These are phyloP conservation scores for Aphanomyces cochlioides DNA, from an alignment of 352 stramenopile species.

Conservation along the genomic window DNA sequence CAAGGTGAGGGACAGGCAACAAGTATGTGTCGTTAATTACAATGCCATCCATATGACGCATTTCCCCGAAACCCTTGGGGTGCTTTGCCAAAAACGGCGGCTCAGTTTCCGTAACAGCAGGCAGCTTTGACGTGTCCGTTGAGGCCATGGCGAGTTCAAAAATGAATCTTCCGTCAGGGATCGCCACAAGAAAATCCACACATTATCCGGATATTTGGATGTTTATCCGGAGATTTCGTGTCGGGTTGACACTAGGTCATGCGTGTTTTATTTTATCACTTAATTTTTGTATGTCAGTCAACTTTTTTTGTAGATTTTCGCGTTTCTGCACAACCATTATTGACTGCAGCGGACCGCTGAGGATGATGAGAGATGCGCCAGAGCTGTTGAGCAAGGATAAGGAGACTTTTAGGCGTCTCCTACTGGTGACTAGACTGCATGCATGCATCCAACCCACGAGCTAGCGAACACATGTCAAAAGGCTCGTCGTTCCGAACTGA, in stretches of 20 bases:
- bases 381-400: too few species aligned
- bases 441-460: too few species aligned
- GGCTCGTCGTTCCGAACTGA: too few species aligned
- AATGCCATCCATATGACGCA: constrained; percentile 66
- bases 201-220: not conserved
- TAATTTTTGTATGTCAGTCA: not conserved
- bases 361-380: too few species aligned
- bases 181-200: constrained; percentile 17
- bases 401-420: too few species aligned
- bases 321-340: too few species aligned
- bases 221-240: not conserved
- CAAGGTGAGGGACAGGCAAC: constrained; percentile 67
- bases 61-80: constrained; percentile 76
- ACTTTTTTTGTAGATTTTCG: too few species aligned
- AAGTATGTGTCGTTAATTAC: constrained; percentile 62
- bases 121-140: constrained; percentile 2
- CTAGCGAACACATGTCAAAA: too few species aligned
- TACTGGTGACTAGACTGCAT: too few species aligned
- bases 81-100: constrained; percentile 73
- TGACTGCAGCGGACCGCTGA: too few species aligned
- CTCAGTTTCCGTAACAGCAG: constrained; percentile 10
- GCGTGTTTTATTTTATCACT: not conserved
- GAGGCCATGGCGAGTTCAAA: not conserved
- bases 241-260: not conserved
- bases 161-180: not conserved